These are phyloP conservation scores for Potentilla sterilis DNA, from an alignment of 306 rosid species.

Conservation along the genomic window DNA sequence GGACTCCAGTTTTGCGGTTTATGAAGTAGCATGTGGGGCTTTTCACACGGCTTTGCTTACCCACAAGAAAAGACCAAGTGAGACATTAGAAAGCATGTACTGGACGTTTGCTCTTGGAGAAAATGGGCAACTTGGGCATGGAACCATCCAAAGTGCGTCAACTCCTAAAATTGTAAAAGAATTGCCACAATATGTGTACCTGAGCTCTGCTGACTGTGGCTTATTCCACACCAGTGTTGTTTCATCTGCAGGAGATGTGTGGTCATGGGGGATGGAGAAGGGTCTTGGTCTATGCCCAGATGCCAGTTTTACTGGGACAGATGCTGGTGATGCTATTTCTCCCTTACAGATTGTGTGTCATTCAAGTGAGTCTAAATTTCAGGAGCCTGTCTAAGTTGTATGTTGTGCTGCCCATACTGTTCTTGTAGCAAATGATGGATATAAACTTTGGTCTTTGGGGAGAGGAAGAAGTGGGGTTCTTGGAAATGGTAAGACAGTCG, in stretches of 20 bases:
- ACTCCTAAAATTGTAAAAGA: slow-evolving; percentile 60
- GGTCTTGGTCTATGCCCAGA: slow-evolving; percentile 95
- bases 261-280: slow-evolving; percentile 99
- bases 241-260: slow-evolving; percentile 76
- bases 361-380: slow-evolving; percentile 43
- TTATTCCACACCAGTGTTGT: slow-evolving; percentile 82
- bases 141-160: slow-evolving; percentile 54
- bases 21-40: slow-evolving; percentile 85
- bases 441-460: slow-evolving; percentile 89
- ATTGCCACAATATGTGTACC: slow-evolving; percentile 48
- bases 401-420: slow-evolving; percentile 96
- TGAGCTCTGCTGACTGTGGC: slow-evolving; percentile 69
- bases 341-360: slow-evolving; percentile 48
- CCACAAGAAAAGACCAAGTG: slow-evolving; percentile 45
- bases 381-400: slow-evolving; percentile 58
- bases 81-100: slow-evolving; percentile 50
- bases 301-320: slow-evolving; percentile 53
- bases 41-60: slow-evolving; percentile 89
- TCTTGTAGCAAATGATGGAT: slow-evolving; percentile 58
- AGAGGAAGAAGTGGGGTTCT: slow-evolving; percentile 87
- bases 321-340: slow-evolving; percentile 69
- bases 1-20: slow-evolving; percentile 51
- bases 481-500: slow-evolving; percentile 64
- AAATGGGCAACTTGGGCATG: slow-evolving; percentile 93
- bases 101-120: slow-evolving; percentile 92